These are phyloP conservation scores for Metschnikowia gruessii DNA, from an alignment of 805 yeast genomes.

Conservation along the genomic window DNA sequence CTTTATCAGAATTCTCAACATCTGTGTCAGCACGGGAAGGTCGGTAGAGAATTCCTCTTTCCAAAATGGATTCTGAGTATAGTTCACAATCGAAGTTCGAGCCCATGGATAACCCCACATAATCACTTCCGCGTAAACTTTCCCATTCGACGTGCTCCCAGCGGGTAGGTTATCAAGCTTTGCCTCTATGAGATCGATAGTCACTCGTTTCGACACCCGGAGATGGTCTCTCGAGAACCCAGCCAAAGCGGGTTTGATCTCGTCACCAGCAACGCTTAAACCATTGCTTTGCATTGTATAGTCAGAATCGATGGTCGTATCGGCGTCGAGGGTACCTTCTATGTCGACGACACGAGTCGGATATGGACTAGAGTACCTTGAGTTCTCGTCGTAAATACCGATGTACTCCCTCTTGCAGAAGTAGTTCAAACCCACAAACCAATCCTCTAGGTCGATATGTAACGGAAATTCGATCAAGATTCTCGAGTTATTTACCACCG, in stretches of 20 bases:
- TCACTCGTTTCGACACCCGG: conserved; percentile 52
- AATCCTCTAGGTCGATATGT: conserved; percentile 69
- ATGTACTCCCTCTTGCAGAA: conserved; percentile 59
- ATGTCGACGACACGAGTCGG: conserved; percentile 15
- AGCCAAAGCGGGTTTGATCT: conserved; percentile 7
- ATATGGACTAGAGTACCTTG: conserved; percentile 6
- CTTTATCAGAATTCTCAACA: conserved; percentile 49
- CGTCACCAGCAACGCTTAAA: conserved; percentile 6
- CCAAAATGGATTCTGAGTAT: conserved; percentile 66
- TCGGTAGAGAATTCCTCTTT: conserved; percentile 70
- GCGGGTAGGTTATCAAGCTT: conserved; percentile 36
- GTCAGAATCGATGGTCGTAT: conserved; percentile 8
- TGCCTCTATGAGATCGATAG: conserved; percentile 65
- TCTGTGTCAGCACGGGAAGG: conserved; percentile 53
- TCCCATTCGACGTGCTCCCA: conserved; percentile 18
- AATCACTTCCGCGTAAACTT: conserved; percentile 64
- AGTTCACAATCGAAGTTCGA: conserved; percentile 62
- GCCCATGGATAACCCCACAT: conserved; percentile 78
- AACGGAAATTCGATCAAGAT: conserved; percentile 61
- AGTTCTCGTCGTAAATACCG: conserved; percentile 24
- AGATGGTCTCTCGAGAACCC: conserved; percentile 33
- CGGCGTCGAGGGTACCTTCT: conserved; percentile 17
- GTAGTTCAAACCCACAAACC: conserved; percentile 67
- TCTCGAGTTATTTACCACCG: conserved; percentile 35
- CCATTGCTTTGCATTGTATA: not conserved